Percentiles rank a stretch among this genome's conserved stretches.
These are phyloP conservation scores for sorghum (Sorghum bicolor) DNA, from an alignment of 176 grass and related monocot species.

Conservation along the genomic window DNA sequence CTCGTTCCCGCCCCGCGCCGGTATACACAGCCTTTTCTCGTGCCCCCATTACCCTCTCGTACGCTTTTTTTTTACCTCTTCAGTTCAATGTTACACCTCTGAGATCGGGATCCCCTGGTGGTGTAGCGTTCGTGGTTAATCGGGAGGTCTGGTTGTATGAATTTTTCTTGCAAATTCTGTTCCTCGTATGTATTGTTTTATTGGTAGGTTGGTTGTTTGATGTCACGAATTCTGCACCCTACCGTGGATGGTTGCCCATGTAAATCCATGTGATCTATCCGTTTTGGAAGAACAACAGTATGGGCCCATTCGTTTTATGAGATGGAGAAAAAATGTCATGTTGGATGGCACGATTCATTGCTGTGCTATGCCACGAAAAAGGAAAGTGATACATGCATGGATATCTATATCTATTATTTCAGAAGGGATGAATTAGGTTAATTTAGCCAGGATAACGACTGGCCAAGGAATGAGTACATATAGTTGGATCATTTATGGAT, in stretches of 20 bases:
- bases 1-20: constrained; percentile 30
- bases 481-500: constrained; percentile 5
- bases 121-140: constrained; percentile 15
- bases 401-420: background rate
- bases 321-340: background rate
- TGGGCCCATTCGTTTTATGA: background rate
- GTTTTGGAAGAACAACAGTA: background rate
- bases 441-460: background rate
- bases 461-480: background rate
- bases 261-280: constrained; percentile 13
- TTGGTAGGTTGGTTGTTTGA: background rate
- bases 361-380: background rate
- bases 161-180: background rate
- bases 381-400: background rate
- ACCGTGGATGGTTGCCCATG: background rate
- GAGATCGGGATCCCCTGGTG: constrained; percentile 22
- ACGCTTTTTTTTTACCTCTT: background rate
- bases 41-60: background rate
- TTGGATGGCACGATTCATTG: background rate
- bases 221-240: background rate
- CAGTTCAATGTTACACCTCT: background rate
- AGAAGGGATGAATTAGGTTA: background rate
- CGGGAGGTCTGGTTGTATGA: background rate
- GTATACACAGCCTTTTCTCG: background rate
- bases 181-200: background rate